phyloP scores from a whole-genome alignment of 2,329 filamentous ascomycete species.

The Aspergillus caelatus region DNA sequence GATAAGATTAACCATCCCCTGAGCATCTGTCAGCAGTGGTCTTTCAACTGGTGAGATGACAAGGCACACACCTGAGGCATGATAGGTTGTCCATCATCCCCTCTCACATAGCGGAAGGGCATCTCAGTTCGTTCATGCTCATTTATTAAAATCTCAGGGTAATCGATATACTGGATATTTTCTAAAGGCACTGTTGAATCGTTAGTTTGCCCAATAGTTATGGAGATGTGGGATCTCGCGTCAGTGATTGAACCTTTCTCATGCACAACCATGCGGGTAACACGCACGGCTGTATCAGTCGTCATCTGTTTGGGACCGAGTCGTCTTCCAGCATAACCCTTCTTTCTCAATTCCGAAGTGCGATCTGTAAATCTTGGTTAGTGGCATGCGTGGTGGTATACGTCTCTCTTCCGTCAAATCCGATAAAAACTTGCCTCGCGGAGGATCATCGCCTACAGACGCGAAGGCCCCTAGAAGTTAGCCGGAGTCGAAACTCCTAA shows the following conservation, averaged over 20 bases:
- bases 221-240: background rate
- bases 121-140: constrained; percentile 94
- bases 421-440: constrained; percentile 67
- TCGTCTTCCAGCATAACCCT: constrained; percentile 85
- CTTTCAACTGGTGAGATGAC: background rate
- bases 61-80: constrained; percentile 79
- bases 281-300: constrained; percentile 92
- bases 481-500: background rate
- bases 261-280: constrained; percentile 86
- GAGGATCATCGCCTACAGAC: constrained; percentile 82
- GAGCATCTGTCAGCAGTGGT: background rate
- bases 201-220: constrained; percentile 11
- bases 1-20: constrained; percentile 96
- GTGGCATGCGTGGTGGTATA: constrained; percentile 1
- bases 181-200: constrained; percentile 68
- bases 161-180: constrained; percentile 79
- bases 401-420: background rate
- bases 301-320: constrained; percentile 97
- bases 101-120: constrained; percentile 94
- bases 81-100: constrained; percentile 72
- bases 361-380: constrained; percentile 75
- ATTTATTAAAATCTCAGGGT: constrained; percentile 86
- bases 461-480: constrained; percentile 8
- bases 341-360: constrained; percentile 91
- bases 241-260: constrained; percentile 64